Evolutionary conservation across 164 flowering plant genomes (phyloP).

Genomic region (Protea cynaroides): DNA sequence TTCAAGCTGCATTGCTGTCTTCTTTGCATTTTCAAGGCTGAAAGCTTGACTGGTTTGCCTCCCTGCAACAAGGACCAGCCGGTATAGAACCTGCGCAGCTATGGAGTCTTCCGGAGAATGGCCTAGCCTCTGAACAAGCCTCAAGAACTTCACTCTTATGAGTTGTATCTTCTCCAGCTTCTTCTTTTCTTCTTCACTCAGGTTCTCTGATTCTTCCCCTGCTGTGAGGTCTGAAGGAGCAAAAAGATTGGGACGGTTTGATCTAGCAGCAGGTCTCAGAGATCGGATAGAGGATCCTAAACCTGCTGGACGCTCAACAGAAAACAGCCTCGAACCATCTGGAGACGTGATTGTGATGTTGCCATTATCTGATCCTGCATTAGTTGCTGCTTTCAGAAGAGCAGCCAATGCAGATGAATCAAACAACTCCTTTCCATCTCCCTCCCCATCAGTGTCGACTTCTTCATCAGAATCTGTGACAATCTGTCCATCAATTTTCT

Average conservation of each 20-base stretch:
- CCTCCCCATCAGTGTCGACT: constrained; percentile 78
- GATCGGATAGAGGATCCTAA: constrained; percentile 67
- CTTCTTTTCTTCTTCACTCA: constrained; percentile 75
- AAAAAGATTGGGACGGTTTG: constrained; percentile 43
- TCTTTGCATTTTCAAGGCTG: constrained; percentile 69
- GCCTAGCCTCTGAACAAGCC: constrained; percentile 78
- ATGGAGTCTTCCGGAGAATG: constrained; percentile 73
- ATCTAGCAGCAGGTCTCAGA: constrained; percentile 49
- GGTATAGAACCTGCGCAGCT: constrained; percentile 77
- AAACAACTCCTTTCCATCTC: constrained; percentile 66
- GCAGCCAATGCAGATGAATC: constrained; percentile 92
- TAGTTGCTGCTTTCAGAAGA: constrained; percentile 84
- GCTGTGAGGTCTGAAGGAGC: constrained; percentile 25
- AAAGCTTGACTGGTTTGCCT: constrained; percentile 46
- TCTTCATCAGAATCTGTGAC: constrained; percentile 88
- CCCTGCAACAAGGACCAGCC: constrained; percentile 67
- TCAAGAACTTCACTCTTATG: constrained; percentile 74
- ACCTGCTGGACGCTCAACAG: constrained; percentile 92
- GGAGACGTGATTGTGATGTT: constrained; percentile 52
- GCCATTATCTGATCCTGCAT: constrained; percentile 49
- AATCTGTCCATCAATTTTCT: constrained; percentile 71
- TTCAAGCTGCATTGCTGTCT: constrained; percentile 60
- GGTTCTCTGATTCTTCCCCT: constrained; percentile 38
- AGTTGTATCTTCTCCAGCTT: constrained; percentile 66
- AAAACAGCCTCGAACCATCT: constrained; percentile 79